A percentile compares a stretch with the other conserved stretches of the same genome.
phyloP scores from a whole-genome alignment of 2,329 filamentous ascomycete species.

The Calonectria hawksworthii region DNA sequence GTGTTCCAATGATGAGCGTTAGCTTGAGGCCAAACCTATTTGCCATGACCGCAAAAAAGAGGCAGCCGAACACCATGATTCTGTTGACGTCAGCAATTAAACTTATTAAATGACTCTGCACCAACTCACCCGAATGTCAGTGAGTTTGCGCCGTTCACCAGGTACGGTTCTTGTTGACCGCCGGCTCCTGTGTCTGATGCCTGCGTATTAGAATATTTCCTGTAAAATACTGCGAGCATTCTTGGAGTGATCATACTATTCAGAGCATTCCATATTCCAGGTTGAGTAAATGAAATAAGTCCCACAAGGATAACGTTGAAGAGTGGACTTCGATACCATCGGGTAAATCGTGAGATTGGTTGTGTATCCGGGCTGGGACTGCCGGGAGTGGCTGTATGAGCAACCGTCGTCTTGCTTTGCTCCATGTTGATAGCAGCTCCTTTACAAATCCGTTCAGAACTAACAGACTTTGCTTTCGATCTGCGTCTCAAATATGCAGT shows the following conservation, averaged over 20 bases:
- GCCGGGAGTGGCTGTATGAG: not conserved
- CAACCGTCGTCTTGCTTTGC: not conserved
- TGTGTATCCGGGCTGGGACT: not conserved
- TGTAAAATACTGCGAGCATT: not conserved
- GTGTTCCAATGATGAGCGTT: conserved; percentile 60
- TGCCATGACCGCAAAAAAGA: conserved; percentile 58
- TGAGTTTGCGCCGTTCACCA: conserved; percentile 50
- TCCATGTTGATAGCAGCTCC: not conserved
- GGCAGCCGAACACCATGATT: conserved; percentile 62
- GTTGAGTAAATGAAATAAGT: conserved; percentile 65
- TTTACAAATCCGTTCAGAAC: not conserved
- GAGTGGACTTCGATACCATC: conserved; percentile 48
- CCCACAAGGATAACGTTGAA: conserved; percentile 69
- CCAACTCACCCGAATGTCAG: conserved; percentile 33
- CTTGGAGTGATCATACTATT: conserved; percentile 49
- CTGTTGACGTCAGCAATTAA: conserved; percentile 26
- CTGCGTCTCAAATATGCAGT: no score
- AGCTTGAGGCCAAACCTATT: conserved; percentile 64
- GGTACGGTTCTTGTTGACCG: conserved; percentile 64
- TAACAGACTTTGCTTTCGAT: not conserved
- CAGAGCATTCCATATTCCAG: conserved; percentile 69
- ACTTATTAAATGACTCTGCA: no score
- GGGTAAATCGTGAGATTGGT: conserved; percentile 37
- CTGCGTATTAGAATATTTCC: not conserved
- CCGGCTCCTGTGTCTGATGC: conserved; percentile 61